These are phyloP conservation scores for Aspergillus conjunctus DNA, from an alignment of 495 filamentous ascomycete species.

Conservation along the genomic window DNA sequence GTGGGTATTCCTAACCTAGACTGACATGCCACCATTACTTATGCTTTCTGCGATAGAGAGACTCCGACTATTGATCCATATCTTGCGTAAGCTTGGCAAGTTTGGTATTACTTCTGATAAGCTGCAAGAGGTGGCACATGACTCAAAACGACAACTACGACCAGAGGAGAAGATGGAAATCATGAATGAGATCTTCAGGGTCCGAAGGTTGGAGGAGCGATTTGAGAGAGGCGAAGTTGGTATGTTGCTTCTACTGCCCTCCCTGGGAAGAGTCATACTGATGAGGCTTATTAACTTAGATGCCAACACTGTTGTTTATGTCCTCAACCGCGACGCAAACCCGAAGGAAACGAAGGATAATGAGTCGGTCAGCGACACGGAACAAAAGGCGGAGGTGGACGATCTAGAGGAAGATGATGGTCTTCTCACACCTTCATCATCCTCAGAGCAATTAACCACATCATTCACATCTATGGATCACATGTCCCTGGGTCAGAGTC, in stretches of 20 bases:
- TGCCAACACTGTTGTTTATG: constrained; percentile 40
- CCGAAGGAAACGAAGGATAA: constrained; percentile 44
- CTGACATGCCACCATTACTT: not conserved
- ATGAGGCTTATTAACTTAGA: constrained; percentile 28
- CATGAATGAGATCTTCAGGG: constrained; percentile 55
- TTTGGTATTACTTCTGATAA: constrained; percentile 43
- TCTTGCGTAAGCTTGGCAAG: constrained; percentile 45
- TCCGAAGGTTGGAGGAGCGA: constrained; percentile 56
- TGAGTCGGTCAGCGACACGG: constrained; percentile 35
- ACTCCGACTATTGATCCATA: constrained; percentile 46
- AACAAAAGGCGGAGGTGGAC: constrained; percentile 28
- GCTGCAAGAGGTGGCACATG: constrained; percentile 45
- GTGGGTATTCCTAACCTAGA: constrained; percentile 49
- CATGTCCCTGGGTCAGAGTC: constrained; percentile 26
- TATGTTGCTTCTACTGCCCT: constrained; percentile 29
- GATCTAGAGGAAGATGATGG: constrained; percentile 33
- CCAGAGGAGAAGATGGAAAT: constrained; percentile 42
- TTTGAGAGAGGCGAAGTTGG: constrained; percentile 55
- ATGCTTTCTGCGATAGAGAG: constrained; percentile 32
- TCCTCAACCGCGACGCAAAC: constrained; percentile 40
- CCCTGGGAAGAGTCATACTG: not conserved
- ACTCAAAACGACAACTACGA: constrained; percentile 43
- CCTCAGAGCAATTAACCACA: constrained; percentile 32
- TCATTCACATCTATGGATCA: constrained; percentile 37
- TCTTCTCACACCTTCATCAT: constrained; percentile 37